Evolutionary conservation across 2,329 filamentous ascomycete genomes (phyloP).

Genomic region (Ophiosphaerella narmari): DNA sequence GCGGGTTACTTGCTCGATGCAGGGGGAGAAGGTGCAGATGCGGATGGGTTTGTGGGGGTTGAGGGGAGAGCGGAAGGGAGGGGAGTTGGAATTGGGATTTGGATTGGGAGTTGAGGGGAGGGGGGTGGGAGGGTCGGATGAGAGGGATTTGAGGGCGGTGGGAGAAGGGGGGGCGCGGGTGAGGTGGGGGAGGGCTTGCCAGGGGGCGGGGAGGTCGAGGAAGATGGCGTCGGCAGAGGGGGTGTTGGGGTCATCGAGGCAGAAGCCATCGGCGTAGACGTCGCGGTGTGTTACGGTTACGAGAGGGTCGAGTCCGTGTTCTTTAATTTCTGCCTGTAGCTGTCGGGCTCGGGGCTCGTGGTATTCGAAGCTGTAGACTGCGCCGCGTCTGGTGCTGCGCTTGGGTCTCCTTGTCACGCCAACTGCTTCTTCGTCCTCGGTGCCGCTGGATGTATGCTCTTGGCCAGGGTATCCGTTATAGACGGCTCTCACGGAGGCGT

Average conservation of each 20-base stretch:
- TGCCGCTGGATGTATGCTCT: conserved; percentile 8
- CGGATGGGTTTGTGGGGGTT: conserved; percentile 73
- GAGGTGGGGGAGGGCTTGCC: conserved; percentile 78
- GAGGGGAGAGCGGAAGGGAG: conserved; percentile 57
- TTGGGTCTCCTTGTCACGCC: too few species aligned
- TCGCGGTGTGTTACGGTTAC: conserved; percentile 78
- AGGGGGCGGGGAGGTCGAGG: conserved; percentile 79
- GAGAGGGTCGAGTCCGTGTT: conserved; percentile 67
- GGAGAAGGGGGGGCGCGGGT: conserved; percentile 55
- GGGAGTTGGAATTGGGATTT: conserved; percentile 6
- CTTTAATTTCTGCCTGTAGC: conserved; percentile 70
- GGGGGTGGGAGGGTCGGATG: conserved; percentile 46
- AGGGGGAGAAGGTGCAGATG: conserved; percentile 94
- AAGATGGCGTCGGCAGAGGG: conserved; percentile 70
- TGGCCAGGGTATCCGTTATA: conserved; percentile 69
- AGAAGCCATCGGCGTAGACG: conserved; percentile 76
- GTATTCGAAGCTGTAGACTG: conserved; percentile 83
- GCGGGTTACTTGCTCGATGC: conserved; percentile 91
- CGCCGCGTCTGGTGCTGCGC: conserved; percentile 51
- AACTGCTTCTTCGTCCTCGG: conserved; percentile 14
- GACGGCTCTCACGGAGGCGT: conserved; percentile 75
- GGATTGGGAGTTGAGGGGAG: conserved; percentile 35
- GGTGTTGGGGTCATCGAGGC: conserved; percentile 49
- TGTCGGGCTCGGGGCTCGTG: conserved; percentile 73
- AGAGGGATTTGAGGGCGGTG: conserved; percentile 29